Conservation (phyloP, 306 rosid genomes). For the Albizia julibrissin region DNA sequence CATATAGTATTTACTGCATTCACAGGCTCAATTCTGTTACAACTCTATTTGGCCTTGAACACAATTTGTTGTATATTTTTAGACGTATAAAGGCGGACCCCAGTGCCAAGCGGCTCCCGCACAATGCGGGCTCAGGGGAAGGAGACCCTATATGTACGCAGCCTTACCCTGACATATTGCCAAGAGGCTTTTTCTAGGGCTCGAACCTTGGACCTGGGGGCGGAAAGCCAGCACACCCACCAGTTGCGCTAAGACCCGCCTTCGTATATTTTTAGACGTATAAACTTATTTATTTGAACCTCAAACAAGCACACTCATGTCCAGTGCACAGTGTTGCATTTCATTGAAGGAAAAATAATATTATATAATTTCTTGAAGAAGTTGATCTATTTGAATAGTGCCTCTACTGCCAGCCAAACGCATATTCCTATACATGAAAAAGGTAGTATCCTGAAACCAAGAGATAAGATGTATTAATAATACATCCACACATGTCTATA, state of each 20-base stretch:
- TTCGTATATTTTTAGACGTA: conserved; percentile 12
- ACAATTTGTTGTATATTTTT: conserved; percentile 6
- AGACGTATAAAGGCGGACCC: background rate
- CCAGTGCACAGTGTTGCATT: background rate
- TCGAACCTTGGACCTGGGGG: too few species aligned
- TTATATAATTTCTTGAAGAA: conserved; percentile 12
- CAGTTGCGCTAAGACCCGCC: too few species aligned
- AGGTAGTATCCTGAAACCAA: background rate
- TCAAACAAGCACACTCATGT: background rate
- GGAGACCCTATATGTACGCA: too few species aligned
- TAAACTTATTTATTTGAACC: conserved; percentile 10
- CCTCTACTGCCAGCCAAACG: background rate
- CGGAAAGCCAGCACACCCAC: too few species aligned
- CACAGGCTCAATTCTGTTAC: background rate
- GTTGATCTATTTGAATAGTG: conserved; percentile 2
- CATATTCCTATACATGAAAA: background rate
- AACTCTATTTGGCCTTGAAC: conserved; percentile 1
- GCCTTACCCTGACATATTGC: too few species aligned
- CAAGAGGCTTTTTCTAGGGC: too few species aligned
- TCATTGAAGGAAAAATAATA: background rate
- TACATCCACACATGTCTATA: background rate
- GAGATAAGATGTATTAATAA: background rate
- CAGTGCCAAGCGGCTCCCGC: too few species aligned
- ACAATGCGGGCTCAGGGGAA: too few species aligned
- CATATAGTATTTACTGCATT: conserved; percentile 4